These are phyloP conservation scores for Abeoforma whisleri DNA, from an alignment of 78 protist species.

Conservation along the genomic window DNA sequence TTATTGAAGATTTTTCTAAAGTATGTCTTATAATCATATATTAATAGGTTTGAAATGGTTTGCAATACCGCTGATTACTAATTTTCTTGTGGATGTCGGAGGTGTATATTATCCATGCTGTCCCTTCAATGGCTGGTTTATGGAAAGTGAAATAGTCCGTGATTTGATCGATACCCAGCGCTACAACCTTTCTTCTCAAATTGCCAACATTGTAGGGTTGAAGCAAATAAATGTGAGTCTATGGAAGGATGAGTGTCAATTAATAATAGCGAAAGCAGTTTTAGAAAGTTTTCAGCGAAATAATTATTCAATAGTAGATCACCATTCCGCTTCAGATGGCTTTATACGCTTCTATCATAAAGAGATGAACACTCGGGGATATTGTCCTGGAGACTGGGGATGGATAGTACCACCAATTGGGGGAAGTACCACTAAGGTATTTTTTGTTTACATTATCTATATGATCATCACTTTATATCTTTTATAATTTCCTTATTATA, in stretches of 20 bases:
- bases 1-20: not conserved
- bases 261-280: not conserved
- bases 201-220: not conserved
- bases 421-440: not conserved
- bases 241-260: not conserved
- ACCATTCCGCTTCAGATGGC: not conserved
- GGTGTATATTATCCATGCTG: not conserved
- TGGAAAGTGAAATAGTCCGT: not conserved
- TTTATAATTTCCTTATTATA: no score
- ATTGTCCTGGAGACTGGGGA: not conserved
- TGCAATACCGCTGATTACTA: not conserved
- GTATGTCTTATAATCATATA: not conserved
- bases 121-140: not conserved
- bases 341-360: not conserved
- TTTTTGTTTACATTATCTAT: no score
- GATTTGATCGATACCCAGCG: not conserved
- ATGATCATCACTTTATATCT: no score
- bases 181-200: not conserved
- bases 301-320: not conserved
- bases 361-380: not conserved
- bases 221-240: not conserved
- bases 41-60: not conserved
- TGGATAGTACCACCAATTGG: not conserved
- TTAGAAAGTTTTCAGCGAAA: not conserved
- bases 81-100: not conserved